A percentile compares a stretch with the other conserved stretches of the same genome.
These are phyloP conservation scores for Myxozyma kluyveri DNA, from an alignment of 805 yeast genomes.

Conservation along the genomic window DNA sequence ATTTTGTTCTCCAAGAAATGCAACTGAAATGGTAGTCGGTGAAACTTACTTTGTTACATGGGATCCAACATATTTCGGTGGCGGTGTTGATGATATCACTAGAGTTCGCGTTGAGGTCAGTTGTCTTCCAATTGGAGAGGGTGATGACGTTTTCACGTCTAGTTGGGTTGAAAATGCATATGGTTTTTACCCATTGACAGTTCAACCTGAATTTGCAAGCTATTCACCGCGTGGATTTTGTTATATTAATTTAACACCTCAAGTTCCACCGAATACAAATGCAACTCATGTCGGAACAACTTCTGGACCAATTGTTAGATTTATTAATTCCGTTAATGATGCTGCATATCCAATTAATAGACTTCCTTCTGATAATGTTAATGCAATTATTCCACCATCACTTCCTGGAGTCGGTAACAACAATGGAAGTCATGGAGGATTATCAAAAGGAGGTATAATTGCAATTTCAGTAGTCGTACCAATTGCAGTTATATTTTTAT, in stretches of 20 bases:
- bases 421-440: slow-evolving; percentile 2
- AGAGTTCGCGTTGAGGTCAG: slow-evolving; percentile 40
- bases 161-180: slow-evolving; percentile 40
- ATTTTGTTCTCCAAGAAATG: slow-evolving; percentile 44
- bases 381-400: background rate
- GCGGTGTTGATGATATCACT: slow-evolving; percentile 36
- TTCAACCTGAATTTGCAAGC: slow-evolving; percentile 28
- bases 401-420: background rate
- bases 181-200: slow-evolving; percentile 44
- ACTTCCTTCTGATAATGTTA: slow-evolving; percentile 45
- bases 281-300: slow-evolving; percentile 43
- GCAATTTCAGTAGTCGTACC: slow-evolving; percentile 22
- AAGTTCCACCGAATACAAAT: slow-evolving; percentile 38
- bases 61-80: slow-evolving; percentile 48
- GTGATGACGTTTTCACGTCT: slow-evolving; percentile 39
- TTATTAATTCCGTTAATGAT: slow-evolving; percentile 37
- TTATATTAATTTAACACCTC: slow-evolving; percentile 43
- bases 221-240: slow-evolving; percentile 37
- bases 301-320: slow-evolving; percentile 44
- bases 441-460: slow-evolving; percentile 11
- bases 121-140: slow-evolving; percentile 40
- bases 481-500: slow-evolving; percentile 9
- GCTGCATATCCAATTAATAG: slow-evolving; percentile 39
- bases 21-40: slow-evolving; percentile 47
- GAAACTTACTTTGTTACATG: slow-evolving; percentile 51